phyloP scores from a whole-genome alignment of 345 rosid genomes.

The Citrus glauca region DNA sequence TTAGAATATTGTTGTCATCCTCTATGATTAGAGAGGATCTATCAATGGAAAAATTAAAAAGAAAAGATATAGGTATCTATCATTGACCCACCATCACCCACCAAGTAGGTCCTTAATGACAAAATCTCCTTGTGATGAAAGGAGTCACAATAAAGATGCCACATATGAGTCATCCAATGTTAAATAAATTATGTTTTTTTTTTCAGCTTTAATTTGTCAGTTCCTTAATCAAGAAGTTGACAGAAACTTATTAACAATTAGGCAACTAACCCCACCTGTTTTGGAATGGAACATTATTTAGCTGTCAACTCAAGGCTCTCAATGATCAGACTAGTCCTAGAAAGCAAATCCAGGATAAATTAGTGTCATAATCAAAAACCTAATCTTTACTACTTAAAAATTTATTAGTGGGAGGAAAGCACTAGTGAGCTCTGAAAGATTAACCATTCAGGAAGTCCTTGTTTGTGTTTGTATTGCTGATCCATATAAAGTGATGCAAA shows the following conservation, averaged over 20 bases:
- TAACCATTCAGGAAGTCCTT: neutral
- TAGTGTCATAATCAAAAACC: neutral
- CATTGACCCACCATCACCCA: conserved; percentile 31
- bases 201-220: neutral
- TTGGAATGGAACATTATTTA: conserved; percentile 32
- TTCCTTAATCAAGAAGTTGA: conserved; percentile 25
- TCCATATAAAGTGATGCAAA: no score
- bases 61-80: neutral
- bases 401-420: neutral
- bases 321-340: neutral
- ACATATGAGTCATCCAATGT: conserved; percentile 13
- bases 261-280: conserved; percentile 43
- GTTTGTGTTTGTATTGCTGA: no score
- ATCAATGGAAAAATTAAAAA: conserved; percentile 7
- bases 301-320: neutral
- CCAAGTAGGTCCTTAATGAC: neutral
- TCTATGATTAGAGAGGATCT: conserved; percentile 18
- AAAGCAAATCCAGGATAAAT: neutral
- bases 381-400: neutral
- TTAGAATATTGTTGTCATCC: neutral
- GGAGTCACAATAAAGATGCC: conserved; percentile 3
- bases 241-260: conserved; percentile 21
- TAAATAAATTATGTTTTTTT: neutral
- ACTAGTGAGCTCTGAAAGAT: neutral
- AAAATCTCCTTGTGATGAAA: conserved; percentile 6